A percentile compares a stretch with the other conserved stretches of the same genome.
phyloP scores from a whole-genome alignment of 176 grass and related monocot species.

The Carex kokanica region DNA sequence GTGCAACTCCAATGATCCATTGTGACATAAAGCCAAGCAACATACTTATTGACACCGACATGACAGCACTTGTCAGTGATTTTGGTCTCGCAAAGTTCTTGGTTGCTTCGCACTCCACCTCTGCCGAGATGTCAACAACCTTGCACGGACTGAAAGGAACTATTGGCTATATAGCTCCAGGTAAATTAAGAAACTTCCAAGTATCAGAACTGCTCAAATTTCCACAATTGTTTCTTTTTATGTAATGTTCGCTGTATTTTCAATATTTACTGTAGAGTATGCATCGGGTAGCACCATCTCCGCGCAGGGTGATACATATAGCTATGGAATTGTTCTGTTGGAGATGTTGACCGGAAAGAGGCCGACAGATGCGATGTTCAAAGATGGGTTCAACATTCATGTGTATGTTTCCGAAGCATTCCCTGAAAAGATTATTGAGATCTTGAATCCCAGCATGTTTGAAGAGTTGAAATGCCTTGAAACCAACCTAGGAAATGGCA shows the following conservation, averaged over 20 bases:
- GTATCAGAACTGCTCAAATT: background rate
- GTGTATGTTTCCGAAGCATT: constrained; percentile 10
- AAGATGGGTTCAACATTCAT: constrained; percentile 30
- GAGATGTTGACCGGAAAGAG: constrained; percentile 48
- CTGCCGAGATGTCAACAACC: background rate
- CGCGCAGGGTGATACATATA: constrained; percentile 37
- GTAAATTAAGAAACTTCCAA: background rate
- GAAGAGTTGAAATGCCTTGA: background rate
- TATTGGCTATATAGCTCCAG: constrained; percentile 1
- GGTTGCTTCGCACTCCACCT: background rate
- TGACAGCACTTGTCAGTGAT: constrained; percentile 36
- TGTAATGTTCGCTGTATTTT: background rate
- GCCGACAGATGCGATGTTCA: constrained; percentile 35
- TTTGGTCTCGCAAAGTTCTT: constrained; percentile 38
- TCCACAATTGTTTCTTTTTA: no score
- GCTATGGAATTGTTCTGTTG: constrained; percentile 40
- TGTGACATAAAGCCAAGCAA: constrained; percentile 52
- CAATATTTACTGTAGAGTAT: constrained; percentile 30
- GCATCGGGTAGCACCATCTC: constrained; percentile 12
- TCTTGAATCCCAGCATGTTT: constrained; percentile 8
- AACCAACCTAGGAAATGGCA: background rate
- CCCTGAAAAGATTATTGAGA: constrained; percentile 10
- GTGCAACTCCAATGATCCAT: constrained; percentile 28
- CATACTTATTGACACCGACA: constrained; percentile 28
- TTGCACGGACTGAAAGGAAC: background rate